These are phyloP conservation scores for Carex kokanica DNA, from an alignment of 176 grass and related monocot species.

Conservation along the genomic window DNA sequence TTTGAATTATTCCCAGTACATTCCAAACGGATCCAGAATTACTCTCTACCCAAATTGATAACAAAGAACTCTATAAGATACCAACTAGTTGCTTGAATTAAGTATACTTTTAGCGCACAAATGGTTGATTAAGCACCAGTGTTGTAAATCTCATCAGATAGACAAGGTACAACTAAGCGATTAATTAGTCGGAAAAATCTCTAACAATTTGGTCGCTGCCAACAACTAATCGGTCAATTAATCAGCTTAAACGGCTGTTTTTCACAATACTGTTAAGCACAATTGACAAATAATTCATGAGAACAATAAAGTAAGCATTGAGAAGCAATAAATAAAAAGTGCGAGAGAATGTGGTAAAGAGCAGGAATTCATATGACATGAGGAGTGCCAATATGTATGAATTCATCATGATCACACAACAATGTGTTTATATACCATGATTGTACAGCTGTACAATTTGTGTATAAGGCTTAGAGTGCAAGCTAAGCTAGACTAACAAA, in stretches of 20 bases:
- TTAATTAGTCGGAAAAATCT: too few species aligned
- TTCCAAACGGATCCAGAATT: neutral
- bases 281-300: neutral
- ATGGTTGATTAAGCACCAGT: neutral
- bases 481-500: neutral
- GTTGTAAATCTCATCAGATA: too few species aligned
- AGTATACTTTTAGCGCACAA: neutral
- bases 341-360: neutral
- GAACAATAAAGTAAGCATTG: neutral
- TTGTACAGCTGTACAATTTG: conserved; percentile 7
- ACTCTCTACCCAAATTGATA: neutral
- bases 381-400: neutral
- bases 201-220: too few species aligned
- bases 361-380: neutral
- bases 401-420: neutral
- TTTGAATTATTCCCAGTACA: conserved; percentile 1
- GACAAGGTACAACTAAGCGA: too few species aligned
- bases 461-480: conserved; percentile 18
- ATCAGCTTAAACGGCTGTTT: too few species aligned
- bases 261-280: too few species aligned
- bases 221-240: too few species aligned
- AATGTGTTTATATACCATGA: neutral
- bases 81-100: neutral
- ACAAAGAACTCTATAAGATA: neutral
- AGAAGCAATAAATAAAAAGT: neutral